These are phyloP conservation scores for Sarcocystis neurona DNA, from an alignment of 169 alveolate genomes.

Conservation along the genomic window DNA sequence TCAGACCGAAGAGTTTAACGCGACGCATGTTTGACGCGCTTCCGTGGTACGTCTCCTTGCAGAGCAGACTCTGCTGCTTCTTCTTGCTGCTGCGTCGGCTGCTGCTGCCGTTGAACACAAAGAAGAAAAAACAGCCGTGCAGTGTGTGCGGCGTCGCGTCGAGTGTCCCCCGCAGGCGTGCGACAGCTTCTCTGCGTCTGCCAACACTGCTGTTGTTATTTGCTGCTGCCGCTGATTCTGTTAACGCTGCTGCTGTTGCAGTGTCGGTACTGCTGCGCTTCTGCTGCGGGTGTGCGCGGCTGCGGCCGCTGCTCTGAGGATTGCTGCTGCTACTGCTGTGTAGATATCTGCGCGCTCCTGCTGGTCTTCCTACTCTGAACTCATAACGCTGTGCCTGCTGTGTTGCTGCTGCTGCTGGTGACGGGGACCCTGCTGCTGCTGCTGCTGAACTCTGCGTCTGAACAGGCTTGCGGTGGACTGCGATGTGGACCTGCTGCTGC, in stretches of 20 bases:
- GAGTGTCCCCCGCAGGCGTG: no score
- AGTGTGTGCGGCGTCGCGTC: no score
- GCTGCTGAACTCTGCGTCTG: neutral
- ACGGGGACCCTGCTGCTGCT: neutral
- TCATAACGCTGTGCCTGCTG: neutral
- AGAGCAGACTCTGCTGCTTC: neutral
- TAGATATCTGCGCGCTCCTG: neutral
- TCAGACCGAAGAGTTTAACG: neutral
- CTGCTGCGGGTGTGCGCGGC: no score
- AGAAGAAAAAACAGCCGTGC: no score
- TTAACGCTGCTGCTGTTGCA: no score
- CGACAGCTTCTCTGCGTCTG: no score
- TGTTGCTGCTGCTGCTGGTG: neutral
- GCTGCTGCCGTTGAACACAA: no score
- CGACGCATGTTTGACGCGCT: neutral
- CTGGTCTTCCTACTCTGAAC: neutral
- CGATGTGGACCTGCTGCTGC: neutral
- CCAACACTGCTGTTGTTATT: no score
- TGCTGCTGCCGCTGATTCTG: no score
- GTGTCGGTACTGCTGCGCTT: no score
- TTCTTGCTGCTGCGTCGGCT: conserved; percentile 4
- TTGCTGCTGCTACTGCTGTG: neutral
- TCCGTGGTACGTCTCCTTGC: neutral
- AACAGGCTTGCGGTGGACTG: conserved; percentile 4
- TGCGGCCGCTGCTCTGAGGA: no score